Evolutionary conservation across 1,284 basidiomycete species (phyloP).

Genomic region (Microbotryomycetes sp.): DNA sequence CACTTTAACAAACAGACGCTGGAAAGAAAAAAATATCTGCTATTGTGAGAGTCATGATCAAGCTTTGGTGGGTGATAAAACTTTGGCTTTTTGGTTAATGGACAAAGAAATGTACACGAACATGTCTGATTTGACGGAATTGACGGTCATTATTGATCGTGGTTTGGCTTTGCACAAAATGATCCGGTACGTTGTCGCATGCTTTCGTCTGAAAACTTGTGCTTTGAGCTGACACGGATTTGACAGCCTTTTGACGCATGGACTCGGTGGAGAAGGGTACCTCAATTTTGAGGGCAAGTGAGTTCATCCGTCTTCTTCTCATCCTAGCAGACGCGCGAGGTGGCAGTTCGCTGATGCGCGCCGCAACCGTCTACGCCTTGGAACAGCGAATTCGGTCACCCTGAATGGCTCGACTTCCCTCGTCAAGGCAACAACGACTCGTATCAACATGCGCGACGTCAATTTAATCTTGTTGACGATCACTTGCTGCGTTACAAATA

Average conservation of each 20-base stretch:
- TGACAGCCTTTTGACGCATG: conserved; percentile 73
- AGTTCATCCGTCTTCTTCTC: not conserved
- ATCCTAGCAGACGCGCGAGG: too few relatives aligned
- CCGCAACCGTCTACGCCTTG: not conserved
- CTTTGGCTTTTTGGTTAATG: conserved; percentile 98
- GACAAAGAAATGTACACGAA: conserved; percentile 99
- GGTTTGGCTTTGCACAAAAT: conserved; percentile 93
- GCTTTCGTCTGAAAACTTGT: not conserved
- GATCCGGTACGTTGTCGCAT: conserved; percentile 62
- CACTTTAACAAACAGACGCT: conserved; percentile 81
- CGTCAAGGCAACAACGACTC: conserved; percentile 90
- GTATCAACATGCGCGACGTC: conserved; percentile 79
- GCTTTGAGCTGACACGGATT: not conserved
- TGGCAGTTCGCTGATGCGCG: too few relatives aligned
- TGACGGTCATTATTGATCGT: conserved; percentile 81
- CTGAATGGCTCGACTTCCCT: conserved; percentile 99
- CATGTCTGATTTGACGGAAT: conserved; percentile 83
- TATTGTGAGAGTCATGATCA: conserved; percentile 98
- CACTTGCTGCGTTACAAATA: conserved; percentile 78
- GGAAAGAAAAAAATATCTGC: conserved; percentile 85
- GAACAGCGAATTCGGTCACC: conserved; percentile 80
- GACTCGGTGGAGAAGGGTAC: conserved; percentile 92
- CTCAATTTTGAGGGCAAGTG: conserved; percentile 93
- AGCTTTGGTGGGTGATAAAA: conserved; percentile 96
- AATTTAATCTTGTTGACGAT: conserved; percentile 93